Conservation (phyloP, 768 basidiomycete species). For the Leccinum truebloodii region DNA sequence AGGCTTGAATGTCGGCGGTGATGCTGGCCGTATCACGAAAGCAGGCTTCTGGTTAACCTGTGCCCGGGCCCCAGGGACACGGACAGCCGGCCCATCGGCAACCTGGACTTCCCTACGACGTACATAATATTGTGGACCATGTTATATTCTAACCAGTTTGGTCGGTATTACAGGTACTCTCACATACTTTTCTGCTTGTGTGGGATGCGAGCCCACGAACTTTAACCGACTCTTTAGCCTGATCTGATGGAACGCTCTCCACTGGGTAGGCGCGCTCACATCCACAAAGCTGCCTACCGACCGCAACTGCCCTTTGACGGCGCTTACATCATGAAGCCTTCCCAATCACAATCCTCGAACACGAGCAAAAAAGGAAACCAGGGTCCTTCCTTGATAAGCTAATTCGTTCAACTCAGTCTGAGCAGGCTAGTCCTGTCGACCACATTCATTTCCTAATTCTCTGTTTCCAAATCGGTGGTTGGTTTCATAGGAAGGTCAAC, state of each 20-base stretch:
- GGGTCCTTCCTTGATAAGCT: background rate
- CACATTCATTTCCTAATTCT: too few relatives aligned
- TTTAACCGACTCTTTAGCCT: too few relatives aligned
- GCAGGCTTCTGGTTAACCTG: background rate
- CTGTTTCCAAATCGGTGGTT: too few relatives aligned
- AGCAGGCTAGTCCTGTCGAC: too few relatives aligned
- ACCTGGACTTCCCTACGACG: background rate
- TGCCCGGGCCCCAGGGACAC: background rate
- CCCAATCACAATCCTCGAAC: background rate
- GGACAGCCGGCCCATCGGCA: background rate
- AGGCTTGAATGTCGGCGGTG: background rate
- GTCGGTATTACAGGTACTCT: background rate
- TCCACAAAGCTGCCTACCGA: background rate
- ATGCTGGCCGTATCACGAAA: background rate
- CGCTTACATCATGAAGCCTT: background rate
- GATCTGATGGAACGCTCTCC: background rate
- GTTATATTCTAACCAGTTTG: background rate
- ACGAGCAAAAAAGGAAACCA: background rate
- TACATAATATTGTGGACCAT: background rate
- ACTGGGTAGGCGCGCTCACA: background rate
- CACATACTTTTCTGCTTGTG: background rate
- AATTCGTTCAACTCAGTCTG: background rate
- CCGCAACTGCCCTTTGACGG: background rate
- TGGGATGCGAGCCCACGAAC: background rate
- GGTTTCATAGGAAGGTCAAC: background rate